These are phyloP conservation scores for Boletus tylopilopsis DNA, from an alignment of 768 basidiomycete genomes.

Conservation along the genomic window DNA sequence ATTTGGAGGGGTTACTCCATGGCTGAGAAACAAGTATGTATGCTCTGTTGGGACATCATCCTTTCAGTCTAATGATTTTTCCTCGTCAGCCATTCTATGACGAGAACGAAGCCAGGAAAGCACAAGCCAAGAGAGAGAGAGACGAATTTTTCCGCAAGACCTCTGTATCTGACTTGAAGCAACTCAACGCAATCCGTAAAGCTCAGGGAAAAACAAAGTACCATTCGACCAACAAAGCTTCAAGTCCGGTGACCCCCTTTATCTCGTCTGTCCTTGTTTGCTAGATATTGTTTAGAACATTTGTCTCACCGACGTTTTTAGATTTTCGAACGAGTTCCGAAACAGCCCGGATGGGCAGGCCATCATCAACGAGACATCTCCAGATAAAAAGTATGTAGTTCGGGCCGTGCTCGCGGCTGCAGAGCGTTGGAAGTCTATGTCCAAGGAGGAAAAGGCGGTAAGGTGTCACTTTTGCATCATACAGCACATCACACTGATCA, in stretches of 20 bases:
- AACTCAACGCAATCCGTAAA: constrained; percentile 33
- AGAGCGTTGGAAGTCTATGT: constrained; percentile 30
- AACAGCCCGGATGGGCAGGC: constrained; percentile 11
- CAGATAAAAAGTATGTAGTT: not conserved
- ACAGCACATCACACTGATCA: not conserved
- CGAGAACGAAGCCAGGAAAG: constrained; percentile 12
- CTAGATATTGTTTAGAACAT: not conserved
- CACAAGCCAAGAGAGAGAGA: constrained; percentile 17
- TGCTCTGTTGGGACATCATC: not conserved
- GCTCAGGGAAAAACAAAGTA: constrained; percentile 22
- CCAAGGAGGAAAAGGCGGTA: constrained; percentile 31
- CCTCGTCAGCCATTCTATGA: constrained; percentile 27
- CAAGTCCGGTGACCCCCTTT: constrained; percentile 14
- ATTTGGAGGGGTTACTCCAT: constrained; percentile 33
- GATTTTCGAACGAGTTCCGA: constrained; percentile 23
- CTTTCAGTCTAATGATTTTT: not conserved
- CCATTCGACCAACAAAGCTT: not conserved
- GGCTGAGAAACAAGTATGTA: constrained; percentile 35
- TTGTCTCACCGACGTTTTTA: constrained; percentile 1
- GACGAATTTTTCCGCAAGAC: constrained; percentile 28
- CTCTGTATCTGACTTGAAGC: constrained; percentile 17
- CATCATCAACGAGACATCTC: constrained; percentile 6
- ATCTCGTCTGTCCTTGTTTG: constrained; percentile 21
- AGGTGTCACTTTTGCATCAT: not conserved
- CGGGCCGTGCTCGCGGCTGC: constrained; percentile 17